phyloP scores from a whole-genome alignment of 2,329 filamentous ascomycete species.

The Cytospora schulzeri region DNA sequence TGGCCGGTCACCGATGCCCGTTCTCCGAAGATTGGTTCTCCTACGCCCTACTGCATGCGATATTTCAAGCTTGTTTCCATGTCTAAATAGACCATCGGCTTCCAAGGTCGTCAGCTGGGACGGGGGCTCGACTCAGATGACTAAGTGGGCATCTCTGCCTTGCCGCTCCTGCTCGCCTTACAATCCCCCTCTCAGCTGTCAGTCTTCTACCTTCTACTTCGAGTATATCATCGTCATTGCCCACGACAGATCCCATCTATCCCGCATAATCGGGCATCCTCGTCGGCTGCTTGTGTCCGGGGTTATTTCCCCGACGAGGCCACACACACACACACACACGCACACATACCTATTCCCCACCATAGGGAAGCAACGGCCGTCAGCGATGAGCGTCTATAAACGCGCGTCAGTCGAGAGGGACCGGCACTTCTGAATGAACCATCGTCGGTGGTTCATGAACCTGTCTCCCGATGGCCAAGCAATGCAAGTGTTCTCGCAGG shows the following conservation, averaged over 20 bases:
- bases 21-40: slow-evolving; percentile 1
- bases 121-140: neutral
- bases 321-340: neutral
- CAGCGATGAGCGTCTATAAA: slow-evolving; percentile 22
- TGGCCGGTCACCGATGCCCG: slow-evolving; percentile 17
- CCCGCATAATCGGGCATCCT: slow-evolving; percentile 1
- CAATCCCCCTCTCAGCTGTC: slow-evolving; percentile 19
- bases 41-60: slow-evolving; percentile 19
- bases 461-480: slow-evolving; percentile 12
- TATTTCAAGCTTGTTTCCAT: slow-evolving; percentile 23
- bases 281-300: neutral
- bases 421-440: slow-evolving; percentile 23
- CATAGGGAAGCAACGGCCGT: slow-evolving; percentile 1
- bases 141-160: slow-evolving; percentile 9
- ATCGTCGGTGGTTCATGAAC: slow-evolving; percentile 14
- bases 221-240: slow-evolving; percentile 1
- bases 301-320: neutral
- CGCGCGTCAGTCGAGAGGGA: slow-evolving; percentile 22
- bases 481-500: neutral
- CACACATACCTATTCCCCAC: neutral
- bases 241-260: neutral
- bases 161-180: slow-evolving; percentile 22
- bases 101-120: slow-evolving; percentile 3
- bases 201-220: slow-evolving; percentile 17
- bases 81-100: neutral